Base-by-base conservation (phyloP, 1,284 basidiomycete species). In the Pseudozyma pruni region DNA sequence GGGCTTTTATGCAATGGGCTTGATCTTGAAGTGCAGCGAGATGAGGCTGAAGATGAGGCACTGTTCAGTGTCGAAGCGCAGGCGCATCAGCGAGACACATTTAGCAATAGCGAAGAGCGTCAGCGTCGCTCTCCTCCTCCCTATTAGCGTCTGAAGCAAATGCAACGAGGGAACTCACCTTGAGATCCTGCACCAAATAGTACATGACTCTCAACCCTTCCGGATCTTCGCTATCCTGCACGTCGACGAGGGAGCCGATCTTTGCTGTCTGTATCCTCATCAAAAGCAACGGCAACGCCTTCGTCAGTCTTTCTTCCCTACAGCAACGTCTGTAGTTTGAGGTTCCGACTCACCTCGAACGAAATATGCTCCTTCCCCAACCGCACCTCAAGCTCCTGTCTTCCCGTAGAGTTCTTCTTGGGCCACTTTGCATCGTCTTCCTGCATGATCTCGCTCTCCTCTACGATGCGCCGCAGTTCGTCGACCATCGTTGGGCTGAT, bases 371-470 rank as follows among this genome's bases (percentile, higher is more conserved):
- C 93, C 80, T 90, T 94, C 41, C 94, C 94, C 58, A 97, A 83
- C 59, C 93, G 88, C 54, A 98, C 91, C 83, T 98, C 95, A 43
- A 98, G 88, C 83, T 98, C 96, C 83, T 98, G 95, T 83, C 94
- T 92, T 39, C 95, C 96, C 19, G 96, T 93, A 41, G 96, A 92
- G 83, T 97, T 96, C 86, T 95, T 97, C 86, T 96, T 95, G 5
- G 95, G 95, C 96, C 95, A 98, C 78, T 93, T 91, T 0, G 89
- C 88, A 84, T 98, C 95, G 83, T 98, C 95, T 87, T 99, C 96
- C 86, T 93, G 96, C 59, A 91, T 91, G 72, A 98, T 94, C 79
- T 98, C 96, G 82, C 91, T 94, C 25, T 93, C 86, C 79, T 93
- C 90, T n/a, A 99, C 90, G 71, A 99, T 92, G 32, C 92, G 87